Evolutionary conservation across 2,329 filamentous ascomycete species (phyloP), one percentile per base, ranked within the genome.

Genomic region (Myrmaecium sp.): DNA sequence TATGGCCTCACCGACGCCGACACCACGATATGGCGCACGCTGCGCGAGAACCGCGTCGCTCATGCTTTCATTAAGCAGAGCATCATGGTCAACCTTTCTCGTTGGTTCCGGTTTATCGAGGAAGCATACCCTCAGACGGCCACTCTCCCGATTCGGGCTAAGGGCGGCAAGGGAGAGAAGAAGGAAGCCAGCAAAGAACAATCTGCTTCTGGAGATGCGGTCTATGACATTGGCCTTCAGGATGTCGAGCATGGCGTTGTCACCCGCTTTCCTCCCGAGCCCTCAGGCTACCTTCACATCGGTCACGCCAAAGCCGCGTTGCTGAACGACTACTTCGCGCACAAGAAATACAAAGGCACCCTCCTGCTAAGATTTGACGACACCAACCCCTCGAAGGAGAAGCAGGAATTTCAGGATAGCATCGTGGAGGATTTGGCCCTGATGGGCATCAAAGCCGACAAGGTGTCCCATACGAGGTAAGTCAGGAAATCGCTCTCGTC

Each of bases 361-460:
- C 64, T 98, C 41, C 73, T 91, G 32, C 69, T 95, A 26, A 79
- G 89, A 33, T 89, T 98, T 46, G 89, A 98, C 49, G 89, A 98
- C 47, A 98, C 89, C 30, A 98, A 98, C 56, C 89, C 89, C 5
- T 74, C 78, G 33, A 95, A 95, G 53, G 89, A 98, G 64, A 94
- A 92, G 61, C 74, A 86, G 50, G 89, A 95, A 58, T 98, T 76
- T 51, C 76, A 95, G 50, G 83, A 95, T 54, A 69, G 83, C 4
- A 98, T 98, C 35, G 63, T 93, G 20, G 77, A 93, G 58, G 89
- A 98, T 52, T 67, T 94, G 26, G 72, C 74, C 26, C 66, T 95
- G 28, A 82, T 98, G 66, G 86, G 84, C 16, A 80, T 98, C 53
- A 80, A 78, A 55, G 80, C 84, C 13, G 86, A 94, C 52, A 67